Conservation (phyloP, 352 stramenopile species). For the Pythium volutum region DNA sequence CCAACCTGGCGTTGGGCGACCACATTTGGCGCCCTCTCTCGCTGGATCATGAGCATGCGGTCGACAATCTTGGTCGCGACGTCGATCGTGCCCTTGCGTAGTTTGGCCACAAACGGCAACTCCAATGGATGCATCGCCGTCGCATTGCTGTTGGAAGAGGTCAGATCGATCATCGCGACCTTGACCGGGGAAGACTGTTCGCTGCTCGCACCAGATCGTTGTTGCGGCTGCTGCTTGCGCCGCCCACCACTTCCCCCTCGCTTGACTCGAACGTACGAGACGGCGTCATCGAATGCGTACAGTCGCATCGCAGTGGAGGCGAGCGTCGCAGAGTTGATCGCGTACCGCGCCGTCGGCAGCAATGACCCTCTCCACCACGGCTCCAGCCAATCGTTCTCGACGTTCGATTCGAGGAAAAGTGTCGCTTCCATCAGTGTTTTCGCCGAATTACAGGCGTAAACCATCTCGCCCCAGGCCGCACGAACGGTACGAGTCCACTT, state of each 20-base stretch:
- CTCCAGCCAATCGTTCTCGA: conserved; percentile 80
- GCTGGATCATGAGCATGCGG: conserved; percentile 46
- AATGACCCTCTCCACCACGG: conserved; percentile 67
- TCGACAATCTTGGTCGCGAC: conserved; percentile 50
- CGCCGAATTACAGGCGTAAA: conserved; percentile 54
- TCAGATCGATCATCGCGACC: conserved; percentile 11
- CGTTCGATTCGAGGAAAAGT: conserved; percentile 69
- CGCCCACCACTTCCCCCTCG: conserved; percentile 37
- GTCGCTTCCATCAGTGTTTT: conserved; percentile 54
- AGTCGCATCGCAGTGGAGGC: conserved; percentile 71
- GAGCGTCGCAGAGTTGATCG: conserved; percentile 57
- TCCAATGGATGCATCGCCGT: conserved; percentile 36
- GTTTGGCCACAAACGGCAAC: conserved; percentile 43
- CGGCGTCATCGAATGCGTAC: conserved; percentile 73
- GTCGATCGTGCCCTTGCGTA: conserved; percentile 37
- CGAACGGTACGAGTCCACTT: conserved; percentile 64
- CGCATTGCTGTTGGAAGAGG: conserved; percentile 13
- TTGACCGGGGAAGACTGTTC: conserved; percentile 34
- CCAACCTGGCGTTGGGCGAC: conserved; percentile 44
- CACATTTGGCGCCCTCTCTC: conserved; percentile 44
- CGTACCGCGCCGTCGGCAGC: conserved; percentile 56
- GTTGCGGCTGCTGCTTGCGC: conserved; percentile 33
- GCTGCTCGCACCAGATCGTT: conserved; percentile 30
- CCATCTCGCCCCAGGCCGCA: conserved; percentile 72
- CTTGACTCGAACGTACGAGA: conserved; percentile 69